Conservation (phyloP, 352 stramenopile genomes). For the Globisporangium lucens region DNA sequence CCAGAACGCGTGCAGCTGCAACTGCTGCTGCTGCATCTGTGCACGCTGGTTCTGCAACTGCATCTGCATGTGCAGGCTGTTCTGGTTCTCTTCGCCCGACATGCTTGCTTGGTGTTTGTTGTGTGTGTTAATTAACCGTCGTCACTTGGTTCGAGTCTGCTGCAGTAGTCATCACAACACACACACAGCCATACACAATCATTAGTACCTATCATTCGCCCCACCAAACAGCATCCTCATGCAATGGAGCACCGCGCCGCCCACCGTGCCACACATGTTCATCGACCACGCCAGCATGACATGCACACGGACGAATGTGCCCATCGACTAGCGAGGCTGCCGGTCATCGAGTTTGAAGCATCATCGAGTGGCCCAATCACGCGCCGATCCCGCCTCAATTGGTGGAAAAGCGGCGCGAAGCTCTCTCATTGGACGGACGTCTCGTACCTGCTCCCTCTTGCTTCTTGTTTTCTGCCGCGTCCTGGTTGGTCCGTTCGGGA, state of each 20-base stretch:
- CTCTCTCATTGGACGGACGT: slow-evolving; percentile 64
- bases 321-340: too few relatives aligned
- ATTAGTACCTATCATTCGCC: neutral
- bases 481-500: slow-evolving; percentile 35
- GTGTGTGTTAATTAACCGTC: neutral
- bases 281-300: neutral
- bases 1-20: slow-evolving; percentile 86
- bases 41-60: slow-evolving; percentile 84
- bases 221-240: neutral
- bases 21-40: slow-evolving; percentile 87
- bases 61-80: slow-evolving; percentile 83
- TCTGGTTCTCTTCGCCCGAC: slow-evolving; percentile 59
- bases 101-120: slow-evolving; percentile 22
- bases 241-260: neutral
- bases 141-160: neutral
- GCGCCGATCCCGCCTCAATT: slow-evolving; percentile 41
- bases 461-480: neutral
- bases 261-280: neutral
- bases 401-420: slow-evolving; percentile 62
- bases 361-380: slow-evolving; percentile 29
- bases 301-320: neutral
- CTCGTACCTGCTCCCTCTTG: slow-evolving; percentile 17
- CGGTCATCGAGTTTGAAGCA: slow-evolving; percentile 15
- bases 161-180: neutral
- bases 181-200: slow-evolving; percentile 1